These are phyloP conservation scores for Termitomyces sp. DNA, from an alignment of 768 basidiomycete genomes.

Conservation along the genomic window DNA sequence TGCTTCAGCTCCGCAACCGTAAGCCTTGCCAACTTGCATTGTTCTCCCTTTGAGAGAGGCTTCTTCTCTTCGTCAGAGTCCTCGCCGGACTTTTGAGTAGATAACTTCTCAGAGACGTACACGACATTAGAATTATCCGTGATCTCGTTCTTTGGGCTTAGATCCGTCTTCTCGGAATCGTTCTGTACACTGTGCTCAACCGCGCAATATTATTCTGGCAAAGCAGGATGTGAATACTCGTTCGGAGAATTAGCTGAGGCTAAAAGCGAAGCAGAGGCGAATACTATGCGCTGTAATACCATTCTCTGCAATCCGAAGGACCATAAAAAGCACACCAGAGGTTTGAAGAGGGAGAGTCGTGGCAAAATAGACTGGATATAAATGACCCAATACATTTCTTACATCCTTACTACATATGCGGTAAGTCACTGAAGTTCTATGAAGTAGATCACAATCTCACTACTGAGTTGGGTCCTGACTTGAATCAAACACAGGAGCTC, in stretches of 20 bases:
- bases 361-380: neutral
- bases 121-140: constrained; percentile 52
- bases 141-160: constrained; percentile 33
- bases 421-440: too few species aligned
- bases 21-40: too few species aligned
- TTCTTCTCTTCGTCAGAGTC: too few species aligned
- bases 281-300: too few species aligned
- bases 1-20: too few species aligned
- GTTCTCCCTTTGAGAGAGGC: too few species aligned
- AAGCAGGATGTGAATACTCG: too few species aligned
- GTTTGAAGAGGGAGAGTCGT: constrained; percentile 2
- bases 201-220: constrained; percentile 3
- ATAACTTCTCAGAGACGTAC: constrained; percentile 92
- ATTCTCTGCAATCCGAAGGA: constrained; percentile 16
- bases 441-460: too few species aligned
- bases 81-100: constrained; percentile 83
- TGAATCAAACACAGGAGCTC: too few species aligned
- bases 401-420: neutral
- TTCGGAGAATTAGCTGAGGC: too few species aligned
- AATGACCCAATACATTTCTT: neutral
- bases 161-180: constrained; percentile 19
- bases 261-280: too few species aligned
- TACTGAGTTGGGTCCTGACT: too few species aligned
- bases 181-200: constrained; percentile 2
- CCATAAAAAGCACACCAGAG: constrained; percentile 7